These are phyloP conservation scores for Aspergillus texensis DNA, from an alignment of 2,329 filamentous ascomycete species.

Conservation along the genomic window DNA sequence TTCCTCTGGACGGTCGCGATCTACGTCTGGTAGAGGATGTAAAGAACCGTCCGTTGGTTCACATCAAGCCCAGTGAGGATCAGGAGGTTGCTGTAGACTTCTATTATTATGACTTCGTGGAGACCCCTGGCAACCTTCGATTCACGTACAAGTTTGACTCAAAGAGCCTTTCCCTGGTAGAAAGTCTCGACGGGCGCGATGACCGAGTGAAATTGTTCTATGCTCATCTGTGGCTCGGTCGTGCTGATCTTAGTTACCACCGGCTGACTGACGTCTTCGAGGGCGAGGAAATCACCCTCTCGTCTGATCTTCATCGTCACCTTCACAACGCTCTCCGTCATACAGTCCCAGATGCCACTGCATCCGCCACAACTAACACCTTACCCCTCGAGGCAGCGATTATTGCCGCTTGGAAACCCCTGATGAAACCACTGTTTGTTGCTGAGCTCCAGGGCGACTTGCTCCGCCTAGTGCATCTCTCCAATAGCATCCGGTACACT, in stretches of 20 bases:
- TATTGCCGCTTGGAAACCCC: constrained; percentile 21
- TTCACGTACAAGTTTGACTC: background rate
- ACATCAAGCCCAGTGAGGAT: background rate
- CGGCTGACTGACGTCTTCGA: background rate
- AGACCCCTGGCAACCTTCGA: background rate
- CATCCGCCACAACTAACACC: background rate
- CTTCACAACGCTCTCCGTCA: background rate
- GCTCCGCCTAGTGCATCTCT: constrained; percentile 21
- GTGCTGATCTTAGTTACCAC: background rate
- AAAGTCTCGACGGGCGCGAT: background rate
- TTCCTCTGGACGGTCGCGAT: background rate
- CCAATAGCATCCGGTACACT: constrained; percentile 19
- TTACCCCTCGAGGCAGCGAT: constrained; percentile 2
- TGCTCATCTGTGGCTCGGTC: background rate
- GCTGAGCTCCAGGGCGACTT: constrained; percentile 15
- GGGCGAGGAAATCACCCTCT: background rate
- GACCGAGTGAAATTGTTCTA: background rate
- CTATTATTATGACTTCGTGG: background rate
- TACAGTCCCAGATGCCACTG: constrained; percentile 11
- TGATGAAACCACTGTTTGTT: constrained; percentile 15
- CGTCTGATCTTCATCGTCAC: background rate
- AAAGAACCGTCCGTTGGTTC: background rate
- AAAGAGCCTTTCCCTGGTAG: background rate
- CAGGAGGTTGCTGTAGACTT: background rate
- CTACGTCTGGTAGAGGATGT: constrained; percentile 52